Evolutionary conservation across 768 basidiomycete genomes (phyloP), one percentile per base, ranked within the genome.

Genomic region (Mrakia gelida): DNA sequence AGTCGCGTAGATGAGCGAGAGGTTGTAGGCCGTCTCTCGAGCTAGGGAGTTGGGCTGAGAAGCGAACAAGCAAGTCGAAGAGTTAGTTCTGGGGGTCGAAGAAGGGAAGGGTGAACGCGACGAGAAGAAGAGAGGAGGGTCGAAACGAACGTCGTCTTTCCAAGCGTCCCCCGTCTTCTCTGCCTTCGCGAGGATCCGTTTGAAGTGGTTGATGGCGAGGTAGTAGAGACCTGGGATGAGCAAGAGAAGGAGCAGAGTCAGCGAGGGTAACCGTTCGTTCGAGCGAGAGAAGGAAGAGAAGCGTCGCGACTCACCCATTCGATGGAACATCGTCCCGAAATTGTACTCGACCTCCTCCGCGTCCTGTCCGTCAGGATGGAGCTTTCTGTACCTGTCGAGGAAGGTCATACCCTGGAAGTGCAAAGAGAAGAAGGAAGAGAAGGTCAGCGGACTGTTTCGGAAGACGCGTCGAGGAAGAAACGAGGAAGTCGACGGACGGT

Each of bases 311-410:
- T 75, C 79, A 94, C 94, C 92, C n/a, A 97, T 86, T 78, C 95
- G 92, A 82, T 98, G 96, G 83, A 97, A 98, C 1, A 90, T 89
- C 67, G 96, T 87, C 0, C 91, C 96, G 82, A 95, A 92, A 84
- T 99, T 99, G 83, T 89, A 98, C 77, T 99, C 93, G 5, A 96
- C 91, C 84, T 98, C 95, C 3, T 86, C 83, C 3, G 72, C 56
- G 71, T 83, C 81, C 28, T 74, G 75, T 3, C 78, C 74, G 0
- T 75, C 63, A 3, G 79, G 72, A 59, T 83, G 87, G 2, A 92
- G 82, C n/a, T 87, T 86, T 26, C 94, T 89, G 83, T 98, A 99
- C 70, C 89, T 88, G 0, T 90, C 88, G 34, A 98, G 84, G 84
- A 95, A 97, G 0, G 92, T 93, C 87, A 95, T 88, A 0, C 88